These are phyloP conservation scores for Oehlia diaphana DNA, from an alignment of 192 early-diverging fungal species.

Conservation along the genomic window DNA sequence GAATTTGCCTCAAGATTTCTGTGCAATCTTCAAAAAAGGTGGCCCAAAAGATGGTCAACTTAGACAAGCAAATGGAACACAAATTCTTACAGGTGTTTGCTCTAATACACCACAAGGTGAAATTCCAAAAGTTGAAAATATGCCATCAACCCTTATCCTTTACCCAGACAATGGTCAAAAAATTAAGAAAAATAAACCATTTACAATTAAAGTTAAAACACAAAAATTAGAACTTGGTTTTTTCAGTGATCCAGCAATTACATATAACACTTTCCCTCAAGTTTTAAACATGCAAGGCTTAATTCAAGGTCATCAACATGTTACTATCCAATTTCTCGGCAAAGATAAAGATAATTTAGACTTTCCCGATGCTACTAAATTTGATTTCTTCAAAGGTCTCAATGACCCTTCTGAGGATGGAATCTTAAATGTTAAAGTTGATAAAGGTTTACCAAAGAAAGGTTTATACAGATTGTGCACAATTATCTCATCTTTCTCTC, in stretches of 20 bases:
- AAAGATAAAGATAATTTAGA: not conserved
- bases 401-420: not conserved
- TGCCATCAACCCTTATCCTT: not conserved
- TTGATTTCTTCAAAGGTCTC: not conserved
- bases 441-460: not conserved
- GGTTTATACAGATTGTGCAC: not conserved
- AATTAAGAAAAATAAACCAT: not conserved
- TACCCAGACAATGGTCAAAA: not conserved
- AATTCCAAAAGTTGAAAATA: constrained; percentile 7
- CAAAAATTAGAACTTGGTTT: not conserved
- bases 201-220: not conserved
- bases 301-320: not conserved
- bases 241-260: not conserved
- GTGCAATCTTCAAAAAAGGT: not conserved
- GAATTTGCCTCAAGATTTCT: not conserved
- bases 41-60: not conserved
- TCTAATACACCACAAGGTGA: not conserved
- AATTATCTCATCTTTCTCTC: not conserved
- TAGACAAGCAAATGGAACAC: not conserved
- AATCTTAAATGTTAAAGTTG: not conserved
- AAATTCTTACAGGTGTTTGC: not conserved
- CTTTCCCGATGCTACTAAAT: not conserved
- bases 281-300: not conserved
- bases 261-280: not conserved
- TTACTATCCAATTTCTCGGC: not conserved